These are phyloP conservation scores for Plantago lanceolata DNA, from an alignment of 305 asterid species.

Conservation along the genomic window DNA sequence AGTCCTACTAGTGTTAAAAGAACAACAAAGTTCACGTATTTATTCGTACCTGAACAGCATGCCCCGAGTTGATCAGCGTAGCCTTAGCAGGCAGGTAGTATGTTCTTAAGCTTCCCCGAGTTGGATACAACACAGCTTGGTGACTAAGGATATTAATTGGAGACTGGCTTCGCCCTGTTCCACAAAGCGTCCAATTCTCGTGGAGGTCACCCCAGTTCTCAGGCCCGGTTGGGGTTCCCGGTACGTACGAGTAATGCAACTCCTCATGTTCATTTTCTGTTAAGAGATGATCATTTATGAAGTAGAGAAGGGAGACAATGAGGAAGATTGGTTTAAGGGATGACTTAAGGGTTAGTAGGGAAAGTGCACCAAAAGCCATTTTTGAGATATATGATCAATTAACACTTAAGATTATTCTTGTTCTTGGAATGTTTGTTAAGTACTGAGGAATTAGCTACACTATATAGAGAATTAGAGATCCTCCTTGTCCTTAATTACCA, in stretches of 20 bases:
- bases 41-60: conserved; percentile 4
- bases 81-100: conserved; percentile 6
- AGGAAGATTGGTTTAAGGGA: too few relatives aligned
- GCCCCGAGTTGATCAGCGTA: neutral
- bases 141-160: neutral
- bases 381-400: too few relatives aligned
- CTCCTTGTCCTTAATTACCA: too few relatives aligned
- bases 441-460: too few relatives aligned
- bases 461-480: too few relatives aligned
- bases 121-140: neutral
- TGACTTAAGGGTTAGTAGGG: too few relatives aligned
- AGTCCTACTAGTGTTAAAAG: neutral
- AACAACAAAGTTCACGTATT: neutral
- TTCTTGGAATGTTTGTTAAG: too few relatives aligned
- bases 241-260: neutral
- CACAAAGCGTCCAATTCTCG: neutral
- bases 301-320: too few relatives aligned
- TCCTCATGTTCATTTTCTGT: too few relatives aligned
- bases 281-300: too few relatives aligned
- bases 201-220: conserved; percentile 4
- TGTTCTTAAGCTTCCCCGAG: neutral
- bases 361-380: too few relatives aligned
- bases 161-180: neutral
- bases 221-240: conserved; percentile 5
- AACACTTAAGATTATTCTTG: too few relatives aligned